Conservation (phyloP, 768 basidiomycete genomes). For the Lactarius akahatsu region DNA sequence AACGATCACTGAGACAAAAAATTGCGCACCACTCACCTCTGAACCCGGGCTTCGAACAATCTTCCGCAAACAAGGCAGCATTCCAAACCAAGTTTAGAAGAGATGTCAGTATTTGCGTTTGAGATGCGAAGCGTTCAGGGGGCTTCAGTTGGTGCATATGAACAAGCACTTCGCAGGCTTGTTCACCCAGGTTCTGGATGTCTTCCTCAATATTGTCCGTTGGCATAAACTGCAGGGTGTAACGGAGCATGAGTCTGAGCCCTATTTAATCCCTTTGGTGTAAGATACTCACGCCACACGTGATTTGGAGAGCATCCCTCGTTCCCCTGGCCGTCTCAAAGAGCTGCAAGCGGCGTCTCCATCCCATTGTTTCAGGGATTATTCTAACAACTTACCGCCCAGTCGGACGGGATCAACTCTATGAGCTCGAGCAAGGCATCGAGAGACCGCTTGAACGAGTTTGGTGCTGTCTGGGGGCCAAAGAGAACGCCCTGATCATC, state of each 20-base stretch:
- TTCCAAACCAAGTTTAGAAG: slow-evolving; percentile 7
- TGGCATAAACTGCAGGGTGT: slow-evolving; percentile 4
- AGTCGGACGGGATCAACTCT: slow-evolving; percentile 1
- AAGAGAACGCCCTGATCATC: background rate
- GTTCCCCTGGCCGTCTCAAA: background rate
- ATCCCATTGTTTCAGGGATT: background rate
- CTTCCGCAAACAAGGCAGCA: slow-evolving; percentile 23
- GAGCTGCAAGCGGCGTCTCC: background rate
- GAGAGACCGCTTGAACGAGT: slow-evolving; percentile 15
- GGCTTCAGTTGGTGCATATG: slow-evolving; percentile 9
- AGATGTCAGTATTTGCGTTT: background rate
- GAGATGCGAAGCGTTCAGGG: slow-evolving; percentile 6
- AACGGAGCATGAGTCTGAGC: background rate
- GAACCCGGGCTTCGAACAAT: slow-evolving; percentile 11
- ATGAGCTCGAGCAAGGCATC: slow-evolving; percentile 12
- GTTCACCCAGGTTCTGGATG: slow-evolving; percentile 11
- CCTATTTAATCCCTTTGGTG: background rate
- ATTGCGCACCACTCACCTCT: background rate
- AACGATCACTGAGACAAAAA: background rate
- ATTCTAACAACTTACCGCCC: background rate
- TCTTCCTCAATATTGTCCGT: slow-evolving; percentile 9
- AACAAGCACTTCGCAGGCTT: slow-evolving; percentile 4
- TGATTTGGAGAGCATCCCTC: background rate
- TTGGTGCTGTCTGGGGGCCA: slow-evolving; percentile 14
- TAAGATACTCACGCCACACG: slow-evolving; percentile 13